Percentiles rank a stretch among this genome's conserved stretches.
Evolutionary conservation across 306 rosid genomes (phyloP).

Genomic region (Cucumis melo): DNA sequence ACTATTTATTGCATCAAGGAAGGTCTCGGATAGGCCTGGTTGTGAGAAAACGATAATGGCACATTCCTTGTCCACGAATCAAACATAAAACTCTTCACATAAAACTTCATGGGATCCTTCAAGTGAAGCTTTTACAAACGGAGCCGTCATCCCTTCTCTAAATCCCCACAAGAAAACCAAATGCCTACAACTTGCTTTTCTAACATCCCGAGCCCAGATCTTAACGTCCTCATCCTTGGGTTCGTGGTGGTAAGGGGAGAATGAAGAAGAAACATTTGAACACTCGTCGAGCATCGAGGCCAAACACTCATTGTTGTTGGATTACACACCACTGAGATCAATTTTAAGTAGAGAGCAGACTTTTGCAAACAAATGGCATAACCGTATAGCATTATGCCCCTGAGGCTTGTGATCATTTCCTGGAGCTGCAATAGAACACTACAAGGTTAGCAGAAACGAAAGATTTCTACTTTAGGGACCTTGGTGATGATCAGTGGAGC

Average conservation of each 20-base stretch:
- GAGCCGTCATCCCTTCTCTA: slow-evolving; percentile 39
- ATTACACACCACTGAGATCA: slow-evolving; percentile 15
- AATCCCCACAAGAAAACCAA: slow-evolving; percentile 82
- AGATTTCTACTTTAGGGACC: not conserved
- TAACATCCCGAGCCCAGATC: slow-evolving; percentile 39
- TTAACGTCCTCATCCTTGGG: slow-evolving; percentile 20
- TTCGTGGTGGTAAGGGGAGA: slow-evolving; percentile 14
- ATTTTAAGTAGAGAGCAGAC: slow-evolving; percentile 59
- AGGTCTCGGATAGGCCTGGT: slow-evolving; percentile 33
- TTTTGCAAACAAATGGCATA: slow-evolving; percentile 52
- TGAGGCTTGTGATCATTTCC: slow-evolving; percentile 35
- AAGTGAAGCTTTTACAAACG: slow-evolving; percentile 39
- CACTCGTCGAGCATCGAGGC: slow-evolving; percentile 24
- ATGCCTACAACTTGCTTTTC: slow-evolving; percentile 36
- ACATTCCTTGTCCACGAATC: slow-evolving; percentile 54
- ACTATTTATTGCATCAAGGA: slow-evolving; percentile 25
- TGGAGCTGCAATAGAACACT: slow-evolving; percentile 20
- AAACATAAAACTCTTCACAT: slow-evolving; percentile 55
- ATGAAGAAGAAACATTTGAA: slow-evolving; percentile 27
- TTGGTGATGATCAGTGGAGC: not conserved
- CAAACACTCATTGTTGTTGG: slow-evolving; percentile 14
- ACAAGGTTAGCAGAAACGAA: not conserved
- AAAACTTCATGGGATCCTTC: slow-evolving; percentile 35
- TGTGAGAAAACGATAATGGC: slow-evolving; percentile 68
- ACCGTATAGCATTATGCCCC: slow-evolving; percentile 47